Conservation (phyloP, 345 rosid species). For the Acer saccharum region DNA sequence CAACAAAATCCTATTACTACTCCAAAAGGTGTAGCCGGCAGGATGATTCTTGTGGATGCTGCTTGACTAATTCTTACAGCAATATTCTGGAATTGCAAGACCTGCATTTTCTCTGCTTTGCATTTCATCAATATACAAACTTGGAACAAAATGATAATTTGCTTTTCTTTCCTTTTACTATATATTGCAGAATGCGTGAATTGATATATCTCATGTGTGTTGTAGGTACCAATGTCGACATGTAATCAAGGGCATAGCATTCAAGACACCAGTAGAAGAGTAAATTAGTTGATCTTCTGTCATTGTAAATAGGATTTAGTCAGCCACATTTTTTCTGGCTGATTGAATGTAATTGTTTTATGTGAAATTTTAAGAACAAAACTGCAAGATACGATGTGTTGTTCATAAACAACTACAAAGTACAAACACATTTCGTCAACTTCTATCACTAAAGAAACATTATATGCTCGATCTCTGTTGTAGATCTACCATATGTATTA, state of each 20-base stretch:
- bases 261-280: constrained; percentile 59
- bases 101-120: background rate
- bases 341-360: background rate
- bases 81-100: background rate
- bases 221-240: constrained; percentile 88
- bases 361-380: background rate
- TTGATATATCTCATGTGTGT: background rate
- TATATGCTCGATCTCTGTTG: background rate
- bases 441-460: background rate
- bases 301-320: background rate
- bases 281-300: constrained; percentile 22
- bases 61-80: background rate
- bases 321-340: background rate
- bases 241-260: constrained; percentile 68
- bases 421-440: background rate
- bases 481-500: background rate
- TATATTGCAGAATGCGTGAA: background rate
- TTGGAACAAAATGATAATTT: background rate
- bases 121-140: constrained; percentile 1
- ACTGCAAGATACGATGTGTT: background rate
- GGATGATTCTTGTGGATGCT: background rate
- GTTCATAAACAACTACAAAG: background rate
- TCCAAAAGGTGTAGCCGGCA: background rate
- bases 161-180: background rate
- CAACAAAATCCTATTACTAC: background rate